Base-by-base conservation (phyloP, 2,329 filamentous ascomycete species). In the Fusarium beomiforme region DNA sequence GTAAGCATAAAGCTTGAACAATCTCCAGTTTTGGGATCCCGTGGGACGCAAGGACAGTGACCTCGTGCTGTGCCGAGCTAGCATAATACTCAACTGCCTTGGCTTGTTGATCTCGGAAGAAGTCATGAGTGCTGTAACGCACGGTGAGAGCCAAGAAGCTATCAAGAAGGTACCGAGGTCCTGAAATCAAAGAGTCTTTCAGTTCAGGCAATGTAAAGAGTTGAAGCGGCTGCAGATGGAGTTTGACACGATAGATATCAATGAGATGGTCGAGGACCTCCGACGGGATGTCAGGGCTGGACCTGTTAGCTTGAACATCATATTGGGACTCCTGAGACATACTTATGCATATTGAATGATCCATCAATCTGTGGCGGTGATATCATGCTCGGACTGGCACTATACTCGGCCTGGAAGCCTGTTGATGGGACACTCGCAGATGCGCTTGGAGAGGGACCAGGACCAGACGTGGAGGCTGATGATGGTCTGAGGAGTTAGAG, bases 311-410 rank as follows among this genome's bases (percentile, higher is more conserved):
- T 8, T 13, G 9, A 14, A 3, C 0, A 3, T 7, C 16, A 0
- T 3, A 1, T 1, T 1, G 1, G 0, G 2, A 4, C 2, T 6
- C 1, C 1, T 0, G 0, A 8, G 2, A 16, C 51, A 11, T 46
- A 66, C 63, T 24, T 66, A 13, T 24, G 7, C 1, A 31, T 8
- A 47, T 36, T 50, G 13, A 66, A 66, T 1, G 14, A 6, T 19
- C 8, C 2, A n/a, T 34, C 31, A 2, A 31, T 12, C 7, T 13
- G 1, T 7, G 23, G 34, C 4, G 39, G 33, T 4, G 61, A 39
- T 6, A 34, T 5, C 1, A 51, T 46, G 12, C 7, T 14, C 2
- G 63, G 37, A 24, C 61, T 66, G 2, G n/a, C 21, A 21, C 37
- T 66, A 7, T 36, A 12, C 2, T 41, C 29, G 10, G 13, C 23